Evolutionary conservation across 2,329 filamentous ascomycete genomes (phyloP), one percentile per base, ranked within the genome.

Genomic region (Eutypella sp.): DNA sequence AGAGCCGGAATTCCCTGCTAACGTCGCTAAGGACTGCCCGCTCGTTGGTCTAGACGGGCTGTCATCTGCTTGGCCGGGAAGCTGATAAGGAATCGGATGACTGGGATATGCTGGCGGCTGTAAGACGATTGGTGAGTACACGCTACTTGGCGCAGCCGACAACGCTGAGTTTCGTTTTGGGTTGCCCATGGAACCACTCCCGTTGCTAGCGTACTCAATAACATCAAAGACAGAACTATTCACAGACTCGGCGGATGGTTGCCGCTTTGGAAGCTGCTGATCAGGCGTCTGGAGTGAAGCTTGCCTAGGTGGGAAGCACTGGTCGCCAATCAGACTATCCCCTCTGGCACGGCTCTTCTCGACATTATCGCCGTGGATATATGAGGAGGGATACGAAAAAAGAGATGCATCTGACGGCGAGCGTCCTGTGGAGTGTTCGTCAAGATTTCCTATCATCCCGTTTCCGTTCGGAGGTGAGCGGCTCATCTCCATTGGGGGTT

Each of bases 181-280:
- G 7, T 50, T 48, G 24, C 47, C 42, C 18, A 52, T 47, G 11
- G 47, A 42, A 16, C 52, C 52, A 29, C 47, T 61, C 27, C 49
- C 46, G 9, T 51, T 43, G 24, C 52, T 58, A 38, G 60, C 54
- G 22, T 56, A 57, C 16, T 60, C 61, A 22, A 64, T 52, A 10
- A 60, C 45, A 23, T 66, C 64, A 34, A 66, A 64, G 22, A 66
- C 55, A 3, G 63, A 67, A 45, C 64, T 66, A 41, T 64, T 64
- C 19, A 63, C 55, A 4, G 64, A 67, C 38, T 68, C 66, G 27
- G 59, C 62, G 22, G 65, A 67, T 10, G 57, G 60, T 22, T 57
- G 61, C 15, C 58, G 58, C 13, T 48, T 56, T 10, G 55, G 60
- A 36, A 48, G 45, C 37, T 51, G 48, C 31, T 44, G 44, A 18